Base-by-base conservation (phyloP, 352 stramenopile species). In the Globisporangium radiosum region DNA sequence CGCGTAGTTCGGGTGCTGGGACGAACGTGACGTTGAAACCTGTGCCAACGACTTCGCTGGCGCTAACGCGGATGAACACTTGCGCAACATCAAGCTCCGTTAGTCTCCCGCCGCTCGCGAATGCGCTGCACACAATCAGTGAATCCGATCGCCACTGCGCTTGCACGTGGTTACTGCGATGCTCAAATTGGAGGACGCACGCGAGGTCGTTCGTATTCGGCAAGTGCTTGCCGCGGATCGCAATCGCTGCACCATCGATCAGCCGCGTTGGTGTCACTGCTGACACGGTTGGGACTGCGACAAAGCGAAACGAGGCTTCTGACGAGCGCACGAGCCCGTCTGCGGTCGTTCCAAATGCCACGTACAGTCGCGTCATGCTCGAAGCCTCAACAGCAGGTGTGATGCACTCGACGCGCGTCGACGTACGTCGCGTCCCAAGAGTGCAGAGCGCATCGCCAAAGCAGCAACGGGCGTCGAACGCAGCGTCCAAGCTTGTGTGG, bases 21-120 rank as follows among this genome's bases (percentile, higher is more conserved):
- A 75, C 44, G 8, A 80, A 51, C 0, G 69, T 77, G 38, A 81
- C n/a, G 33, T 83, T 81, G 38, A 77, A 72, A 1, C 71, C 70
- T 7, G 71, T 70, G 7, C 55, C 51, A 8, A 73, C 52, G 7
- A 56, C 38, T 7, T 68, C 69, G 9, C 64, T 15, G 4, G 54
- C 56, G 36, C 66, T 60, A 36, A 60, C 11, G 38, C 52, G 47
- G 52, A 83, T 4, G 0, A 75, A n/a, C 13, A 81, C 52, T 56
- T 73, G 33, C 38, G 45, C 55, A 15, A 17, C 14, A 44, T 62
- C 61, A 14, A 36, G 11, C 7, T 8, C 15, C 4, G 5, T 8
- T 37, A 54, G 7, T n/a, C 33, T 17, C 6, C 13, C n/a, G 0
- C 25, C 25, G 11, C 13, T 38, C 57, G 45, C 1, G 39, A 48